phyloP scores from a whole-genome alignment of 306 rosid genomes.

The Senna siamea region DNA sequence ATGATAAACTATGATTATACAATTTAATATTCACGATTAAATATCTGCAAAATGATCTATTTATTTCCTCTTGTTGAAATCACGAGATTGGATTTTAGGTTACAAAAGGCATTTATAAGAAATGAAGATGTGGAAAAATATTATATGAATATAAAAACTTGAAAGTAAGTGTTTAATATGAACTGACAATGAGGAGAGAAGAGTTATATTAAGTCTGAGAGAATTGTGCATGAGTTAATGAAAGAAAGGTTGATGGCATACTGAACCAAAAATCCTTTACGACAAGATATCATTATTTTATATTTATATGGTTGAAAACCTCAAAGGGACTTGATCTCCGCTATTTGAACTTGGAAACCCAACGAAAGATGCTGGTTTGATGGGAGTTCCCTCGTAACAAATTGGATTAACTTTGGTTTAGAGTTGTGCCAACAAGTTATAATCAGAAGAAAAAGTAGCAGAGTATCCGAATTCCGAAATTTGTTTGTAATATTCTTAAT shows the following conservation, averaged over 20 bases:
- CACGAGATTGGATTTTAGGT: neutral
- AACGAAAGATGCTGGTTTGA: neutral
- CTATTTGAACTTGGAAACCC: neutral
- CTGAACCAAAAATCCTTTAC: neutral
- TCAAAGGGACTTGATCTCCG: neutral
- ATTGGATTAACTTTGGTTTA: neutral
- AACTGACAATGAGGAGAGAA: too few relatives aligned
- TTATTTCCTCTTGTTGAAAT: too few relatives aligned
- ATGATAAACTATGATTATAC: too few relatives aligned
- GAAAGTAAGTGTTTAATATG: too few relatives aligned
- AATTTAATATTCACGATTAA: too few relatives aligned
- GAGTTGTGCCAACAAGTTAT: neutral
- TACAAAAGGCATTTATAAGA: neutral
- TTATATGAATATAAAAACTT: too few relatives aligned
- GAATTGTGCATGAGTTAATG: too few relatives aligned
- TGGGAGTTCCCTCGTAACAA: neutral
- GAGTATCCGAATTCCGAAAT: neutral
- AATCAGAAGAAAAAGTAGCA: neutral
- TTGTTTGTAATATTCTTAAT: neutral
- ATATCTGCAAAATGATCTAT: too few relatives aligned
- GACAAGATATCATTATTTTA: neutral
- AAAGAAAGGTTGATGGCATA: too few relatives aligned
- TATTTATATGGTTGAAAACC: neutral
- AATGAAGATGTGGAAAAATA: too few relatives aligned
- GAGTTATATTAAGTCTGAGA: too few relatives aligned